phyloP scores from a whole-genome alignment of 345 rosid species.

The Gossypium stocksii region DNA sequence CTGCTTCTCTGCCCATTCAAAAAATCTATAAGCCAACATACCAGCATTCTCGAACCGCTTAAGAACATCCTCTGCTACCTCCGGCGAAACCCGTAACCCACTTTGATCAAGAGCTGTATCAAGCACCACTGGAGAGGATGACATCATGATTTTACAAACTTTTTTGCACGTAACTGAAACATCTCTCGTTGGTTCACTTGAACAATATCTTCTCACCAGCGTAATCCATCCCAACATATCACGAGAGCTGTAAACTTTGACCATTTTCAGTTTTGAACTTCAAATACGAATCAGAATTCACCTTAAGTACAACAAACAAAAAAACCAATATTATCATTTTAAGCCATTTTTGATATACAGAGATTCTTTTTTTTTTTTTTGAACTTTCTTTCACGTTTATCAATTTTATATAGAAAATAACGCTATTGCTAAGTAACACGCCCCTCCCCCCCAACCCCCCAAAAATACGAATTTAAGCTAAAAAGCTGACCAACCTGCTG shows the following conservation, averaged over 20 bases:
- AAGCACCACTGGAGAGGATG: conserved; percentile 50
- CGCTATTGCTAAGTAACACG: too few species aligned
- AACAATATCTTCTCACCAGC: conserved; percentile 30
- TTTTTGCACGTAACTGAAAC: conserved; percentile 32
- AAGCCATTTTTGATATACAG: background rate
- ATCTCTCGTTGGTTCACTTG: conserved; percentile 36
- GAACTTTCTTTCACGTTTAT: background rate
- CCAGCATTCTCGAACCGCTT: conserved; percentile 78
- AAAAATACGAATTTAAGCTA: background rate
- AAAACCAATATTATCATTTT: background rate
- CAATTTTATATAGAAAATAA: background rate
- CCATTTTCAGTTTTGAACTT: background rate
- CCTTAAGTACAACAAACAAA: conserved; percentile 14
- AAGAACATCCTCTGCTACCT: conserved; percentile 64
- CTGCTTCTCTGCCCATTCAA: conserved; percentile 92
- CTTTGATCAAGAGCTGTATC: conserved; percentile 71
- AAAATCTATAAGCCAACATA: conserved; percentile 70
- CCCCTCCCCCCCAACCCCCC: too few species aligned
- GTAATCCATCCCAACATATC: conserved; percentile 20
- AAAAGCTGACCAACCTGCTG: conserved; percentile 52
- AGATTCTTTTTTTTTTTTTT: background rate
- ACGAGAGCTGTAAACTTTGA: conserved; percentile 16
- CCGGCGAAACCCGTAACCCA: conserved; percentile 48
- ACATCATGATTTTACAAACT: conserved; percentile 64
- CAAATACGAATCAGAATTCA: conserved; percentile 3